Conservation (phyloP, 768 basidiomycete species). For the Trametes cubensis region DNA sequence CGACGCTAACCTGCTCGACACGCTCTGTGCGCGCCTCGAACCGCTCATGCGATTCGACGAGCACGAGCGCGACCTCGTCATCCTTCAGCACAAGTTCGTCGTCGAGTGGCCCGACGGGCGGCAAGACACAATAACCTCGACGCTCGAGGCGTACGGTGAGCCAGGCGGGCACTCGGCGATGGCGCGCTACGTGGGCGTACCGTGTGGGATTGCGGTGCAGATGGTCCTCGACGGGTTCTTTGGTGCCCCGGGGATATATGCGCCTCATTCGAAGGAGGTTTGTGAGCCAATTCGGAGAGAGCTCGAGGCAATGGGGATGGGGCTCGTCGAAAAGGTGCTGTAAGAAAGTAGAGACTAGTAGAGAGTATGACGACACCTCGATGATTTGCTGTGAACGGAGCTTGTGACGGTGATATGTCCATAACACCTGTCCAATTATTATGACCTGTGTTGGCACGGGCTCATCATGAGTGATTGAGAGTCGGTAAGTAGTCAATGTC, state of each 20-base stretch:
- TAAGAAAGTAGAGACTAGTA: not conserved
- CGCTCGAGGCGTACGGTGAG: conserved; percentile 86
- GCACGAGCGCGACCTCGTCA: conserved; percentile 93
- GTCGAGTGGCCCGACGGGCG: conserved; percentile 87
- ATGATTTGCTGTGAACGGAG: too few relatives aligned
- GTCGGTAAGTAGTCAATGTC: too few relatives aligned
- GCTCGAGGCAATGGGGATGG: conserved; percentile 78
- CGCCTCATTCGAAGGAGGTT: conserved; percentile 85
- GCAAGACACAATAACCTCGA: conserved; percentile 84
- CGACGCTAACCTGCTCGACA: conserved; percentile 83
- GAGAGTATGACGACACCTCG: too few relatives aligned
- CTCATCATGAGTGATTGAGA: too few relatives aligned
- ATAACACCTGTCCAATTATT: too few relatives aligned
- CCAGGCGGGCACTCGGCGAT: conserved; percentile 84
- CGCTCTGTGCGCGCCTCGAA: conserved; percentile 92
- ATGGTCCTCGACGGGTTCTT: conserved; percentile 87
- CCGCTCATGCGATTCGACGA: conserved; percentile 87
- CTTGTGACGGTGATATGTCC: too few relatives aligned
- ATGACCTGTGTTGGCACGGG: too few relatives aligned
- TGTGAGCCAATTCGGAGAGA: conserved; percentile 71
- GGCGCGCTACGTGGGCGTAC: conserved; percentile 82
- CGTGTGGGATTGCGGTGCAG: conserved; percentile 91
- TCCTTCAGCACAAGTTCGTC: conserved; percentile 98
- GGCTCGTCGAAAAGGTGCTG: conserved; percentile 70
- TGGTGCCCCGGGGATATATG: conserved; percentile 75